Evolutionary conservation across 140 eudicot species (phyloP), one percentile per base, ranked within the genome.

Genomic region (Flaveria floridana): DNA sequence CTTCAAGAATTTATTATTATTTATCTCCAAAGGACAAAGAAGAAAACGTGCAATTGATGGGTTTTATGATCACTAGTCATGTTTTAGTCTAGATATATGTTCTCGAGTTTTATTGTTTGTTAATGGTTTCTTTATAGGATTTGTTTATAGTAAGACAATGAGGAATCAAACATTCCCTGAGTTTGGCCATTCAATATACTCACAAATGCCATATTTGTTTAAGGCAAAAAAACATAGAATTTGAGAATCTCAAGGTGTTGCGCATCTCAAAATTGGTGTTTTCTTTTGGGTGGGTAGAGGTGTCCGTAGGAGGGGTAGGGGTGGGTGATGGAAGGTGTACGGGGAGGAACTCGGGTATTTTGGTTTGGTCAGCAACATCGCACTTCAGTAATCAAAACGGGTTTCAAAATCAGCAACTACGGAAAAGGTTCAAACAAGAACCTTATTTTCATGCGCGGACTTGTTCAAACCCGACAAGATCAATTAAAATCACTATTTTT

Each of bases 81-180:
- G 59, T 84, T 86, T 61, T 89, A 75, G 81, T 84, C 74, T 83
- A 77, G 86, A 76, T 61, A 79, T 75, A 61, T 73, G 82, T 81
- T 71, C 85, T 83, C 79, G 81, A 56, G 68, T 79, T 78, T 87
- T 68, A 34, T 34, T 5, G 41, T 30, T 30, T 30, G 37, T 80
- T 52, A 65, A 37, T 65, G 62, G 69, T 1, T 42, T 42, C 12
- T 7, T 42, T 42, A 34, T 34, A 34, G 41, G 41, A 34, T 34
- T 34, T 34, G 41, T 34, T 34, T 34, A 34, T 34, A 34, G 28
- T n/a, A 41, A 77, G 82, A 82, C 83, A 84, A 72, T 72, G 70
- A 79, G 88, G 95, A 91, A 91, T 86, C 97, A 84, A 83, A 86
- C 95, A 91, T 91, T 91, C 97, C 86, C 84, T 84, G 84, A 77